These are phyloP conservation scores for Backusella australiensis DNA, from an alignment of 192 early-diverging fungal genomes.

Conservation along the genomic window DNA sequence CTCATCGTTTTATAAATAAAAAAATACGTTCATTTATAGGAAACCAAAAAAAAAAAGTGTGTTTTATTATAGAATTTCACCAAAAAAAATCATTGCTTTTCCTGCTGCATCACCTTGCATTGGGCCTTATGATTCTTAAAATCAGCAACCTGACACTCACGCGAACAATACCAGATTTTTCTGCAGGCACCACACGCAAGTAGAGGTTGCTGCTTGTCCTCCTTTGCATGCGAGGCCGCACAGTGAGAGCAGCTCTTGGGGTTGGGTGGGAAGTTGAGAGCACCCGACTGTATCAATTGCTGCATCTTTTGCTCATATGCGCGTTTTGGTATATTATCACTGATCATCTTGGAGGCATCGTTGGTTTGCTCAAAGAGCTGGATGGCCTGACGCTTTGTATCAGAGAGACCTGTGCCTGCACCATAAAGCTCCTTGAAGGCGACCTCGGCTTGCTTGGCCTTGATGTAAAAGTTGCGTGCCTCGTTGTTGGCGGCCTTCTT, in stretches of 20 bases:
- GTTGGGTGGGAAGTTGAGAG: slow-evolving; percentile 41
- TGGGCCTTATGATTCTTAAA: slow-evolving; percentile 29
- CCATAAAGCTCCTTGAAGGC: slow-evolving; percentile 56
- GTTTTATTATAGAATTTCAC: no score
- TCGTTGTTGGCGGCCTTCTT: slow-evolving; percentile 37
- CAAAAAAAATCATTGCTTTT: neutral
- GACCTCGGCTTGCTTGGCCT: slow-evolving; percentile 49
- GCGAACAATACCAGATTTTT: slow-evolving; percentile 55
- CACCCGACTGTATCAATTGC: slow-evolving; percentile 34
- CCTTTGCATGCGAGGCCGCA: slow-evolving; percentile 33
- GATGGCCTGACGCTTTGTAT: slow-evolving; percentile 48
- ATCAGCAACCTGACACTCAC: slow-evolving; percentile 57
- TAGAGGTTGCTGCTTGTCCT: slow-evolving; percentile 40
- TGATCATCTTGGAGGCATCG: slow-evolving; percentile 27
- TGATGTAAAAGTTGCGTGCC: slow-evolving; percentile 44
- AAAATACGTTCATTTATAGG: no score
- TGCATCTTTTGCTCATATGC: slow-evolving; percentile 32
- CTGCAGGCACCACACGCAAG: slow-evolving; percentile 52
- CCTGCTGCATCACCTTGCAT: neutral
- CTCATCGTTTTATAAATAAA: no score
- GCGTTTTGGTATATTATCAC: neutral
- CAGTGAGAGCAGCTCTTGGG: slow-evolving; percentile 48
- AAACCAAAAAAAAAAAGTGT: no score
- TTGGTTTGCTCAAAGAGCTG: slow-evolving; percentile 34
- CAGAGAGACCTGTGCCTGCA: slow-evolving; percentile 41